These are phyloP conservation scores for Eutrema yunnanense DNA, from an alignment of 345 rosid species.

Conservation along the genomic window DNA sequence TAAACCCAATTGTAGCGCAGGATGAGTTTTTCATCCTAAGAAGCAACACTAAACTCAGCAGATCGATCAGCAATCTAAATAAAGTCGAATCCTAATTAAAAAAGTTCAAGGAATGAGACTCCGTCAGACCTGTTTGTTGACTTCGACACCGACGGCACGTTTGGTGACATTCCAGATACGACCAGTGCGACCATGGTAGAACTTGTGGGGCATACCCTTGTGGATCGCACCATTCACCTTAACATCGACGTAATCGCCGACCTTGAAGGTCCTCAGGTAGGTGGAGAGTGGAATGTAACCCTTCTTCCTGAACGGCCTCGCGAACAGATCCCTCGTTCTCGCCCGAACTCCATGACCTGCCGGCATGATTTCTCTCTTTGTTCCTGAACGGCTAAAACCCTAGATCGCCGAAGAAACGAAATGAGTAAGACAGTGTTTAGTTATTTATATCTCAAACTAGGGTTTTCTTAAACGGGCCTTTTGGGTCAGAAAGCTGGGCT, in stretches of 20 bases:
- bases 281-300: slow-evolving; percentile 67
- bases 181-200: slow-evolving; percentile 85
- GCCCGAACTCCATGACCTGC: slow-evolving; percentile 66
- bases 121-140: slow-evolving; percentile 61
- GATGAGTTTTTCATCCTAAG: background rate
- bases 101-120: background rate
- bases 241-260: slow-evolving; percentile 69
- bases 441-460: slow-evolving; percentile 8
- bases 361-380: slow-evolving; percentile 37
- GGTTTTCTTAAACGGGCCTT: slow-evolving; percentile 7
- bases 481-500: slow-evolving; percentile 4
- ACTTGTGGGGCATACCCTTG: slow-evolving; percentile 93
- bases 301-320: slow-evolving; percentile 77
- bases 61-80: background rate
- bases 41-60: background rate
- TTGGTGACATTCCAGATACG: slow-evolving; percentile 83
- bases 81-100: too few relatives aligned
- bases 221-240: slow-evolving; percentile 81
- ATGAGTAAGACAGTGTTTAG: background rate
- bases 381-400: background rate
- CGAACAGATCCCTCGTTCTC: slow-evolving; percentile 64
- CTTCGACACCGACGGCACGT: slow-evolving; percentile 76
- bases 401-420: slow-evolving; percentile 3
- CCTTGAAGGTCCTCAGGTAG: slow-evolving; percentile 62
- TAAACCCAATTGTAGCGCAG: background rate